These are phyloP conservation scores for Chlorophyllum brunneum DNA, from an alignment of 768 basidiomycete species.

Conservation along the genomic window DNA sequence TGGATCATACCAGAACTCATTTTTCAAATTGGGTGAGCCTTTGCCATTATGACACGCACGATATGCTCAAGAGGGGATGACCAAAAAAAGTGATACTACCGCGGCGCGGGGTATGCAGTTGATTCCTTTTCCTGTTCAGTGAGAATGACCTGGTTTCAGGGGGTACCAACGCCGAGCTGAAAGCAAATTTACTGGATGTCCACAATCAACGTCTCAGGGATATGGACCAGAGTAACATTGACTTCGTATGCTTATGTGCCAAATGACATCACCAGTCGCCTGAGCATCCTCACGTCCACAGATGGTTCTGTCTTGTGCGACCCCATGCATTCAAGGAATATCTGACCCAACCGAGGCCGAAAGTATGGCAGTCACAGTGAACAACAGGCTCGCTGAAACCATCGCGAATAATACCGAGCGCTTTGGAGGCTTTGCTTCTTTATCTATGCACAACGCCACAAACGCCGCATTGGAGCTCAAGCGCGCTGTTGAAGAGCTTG, in stretches of 20 bases:
- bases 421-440: slow-evolving; percentile 38
- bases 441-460: slow-evolving; percentile 44
- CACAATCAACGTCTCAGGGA: slow-evolving; percentile 31
- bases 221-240: slow-evolving; percentile 35
- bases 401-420: slow-evolving; percentile 37
- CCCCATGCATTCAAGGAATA: slow-evolving; percentile 36
- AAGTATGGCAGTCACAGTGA: slow-evolving; percentile 29
- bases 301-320: slow-evolving; percentile 37
- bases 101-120: slow-evolving; percentile 20
- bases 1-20: slow-evolving; percentile 33
- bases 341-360: slow-evolving; percentile 29
- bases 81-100: slow-evolving; percentile 11
- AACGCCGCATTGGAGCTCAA: slow-evolving; percentile 36
- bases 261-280: no score
- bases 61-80: not conserved
- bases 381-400: slow-evolving; percentile 31
- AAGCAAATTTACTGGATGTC: slow-evolving; percentile 33
- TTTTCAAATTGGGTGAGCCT: slow-evolving; percentile 21
- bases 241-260: slow-evolving; percentile 25
- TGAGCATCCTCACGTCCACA: slow-evolving; percentile 8
- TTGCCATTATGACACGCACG: not conserved
- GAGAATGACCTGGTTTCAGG: slow-evolving; percentile 18
- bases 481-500: slow-evolving; percentile 35
- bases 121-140: not conserved
- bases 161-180: slow-evolving; percentile 25